Evolutionary conservation across 768 basidiomycete genomes (phyloP).

Genomic region (Boletus rubropictus): DNA sequence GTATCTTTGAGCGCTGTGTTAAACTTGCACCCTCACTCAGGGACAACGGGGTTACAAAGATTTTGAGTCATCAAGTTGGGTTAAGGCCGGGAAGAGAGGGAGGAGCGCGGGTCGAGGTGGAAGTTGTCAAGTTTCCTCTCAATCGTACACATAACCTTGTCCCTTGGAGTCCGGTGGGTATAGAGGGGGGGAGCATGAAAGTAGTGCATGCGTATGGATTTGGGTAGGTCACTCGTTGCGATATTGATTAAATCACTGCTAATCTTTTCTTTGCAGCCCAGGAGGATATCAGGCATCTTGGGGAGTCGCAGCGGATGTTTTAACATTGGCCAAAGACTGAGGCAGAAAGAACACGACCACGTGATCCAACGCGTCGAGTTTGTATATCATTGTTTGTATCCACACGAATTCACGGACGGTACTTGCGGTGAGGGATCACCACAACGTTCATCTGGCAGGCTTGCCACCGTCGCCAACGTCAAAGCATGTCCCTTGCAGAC

Average conservation of each 20-base stretch:
- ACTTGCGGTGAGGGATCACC: neutral
- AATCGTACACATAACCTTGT: slow-evolving; percentile 13
- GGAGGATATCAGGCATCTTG: slow-evolving; percentile 40
- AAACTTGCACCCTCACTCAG: slow-evolving; percentile 33
- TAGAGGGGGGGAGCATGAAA: slow-evolving; percentile 19
- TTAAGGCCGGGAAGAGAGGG: slow-evolving; percentile 51
- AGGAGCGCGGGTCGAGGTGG: slow-evolving; percentile 52
- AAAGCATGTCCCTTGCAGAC: slow-evolving; percentile 35
- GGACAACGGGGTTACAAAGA: slow-evolving; percentile 33
- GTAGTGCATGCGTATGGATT: slow-evolving; percentile 61
- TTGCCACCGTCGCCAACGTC: slow-evolving; percentile 14
- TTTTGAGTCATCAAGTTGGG: slow-evolving; percentile 53
- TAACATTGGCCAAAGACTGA: slow-evolving; percentile 20
- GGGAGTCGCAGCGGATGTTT: slow-evolving; percentile 40
- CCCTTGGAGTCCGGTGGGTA: slow-evolving; percentile 16
- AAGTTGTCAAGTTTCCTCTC: slow-evolving; percentile 36
- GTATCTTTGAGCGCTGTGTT: slow-evolving; percentile 45
- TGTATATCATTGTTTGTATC: slow-evolving; percentile 26
- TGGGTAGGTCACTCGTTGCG: slow-evolving; percentile 33
- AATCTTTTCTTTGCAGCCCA: slow-evolving; percentile 20
- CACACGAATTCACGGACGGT: slow-evolving; percentile 4
- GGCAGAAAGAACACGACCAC: slow-evolving; percentile 23
- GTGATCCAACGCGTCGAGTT: slow-evolving; percentile 28
- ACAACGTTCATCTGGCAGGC: slow-evolving; percentile 10
- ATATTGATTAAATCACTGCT: neutral